Conservation (phyloP, 163 green algal species). For the Coccomyxa subellipsoidea region DNA sequence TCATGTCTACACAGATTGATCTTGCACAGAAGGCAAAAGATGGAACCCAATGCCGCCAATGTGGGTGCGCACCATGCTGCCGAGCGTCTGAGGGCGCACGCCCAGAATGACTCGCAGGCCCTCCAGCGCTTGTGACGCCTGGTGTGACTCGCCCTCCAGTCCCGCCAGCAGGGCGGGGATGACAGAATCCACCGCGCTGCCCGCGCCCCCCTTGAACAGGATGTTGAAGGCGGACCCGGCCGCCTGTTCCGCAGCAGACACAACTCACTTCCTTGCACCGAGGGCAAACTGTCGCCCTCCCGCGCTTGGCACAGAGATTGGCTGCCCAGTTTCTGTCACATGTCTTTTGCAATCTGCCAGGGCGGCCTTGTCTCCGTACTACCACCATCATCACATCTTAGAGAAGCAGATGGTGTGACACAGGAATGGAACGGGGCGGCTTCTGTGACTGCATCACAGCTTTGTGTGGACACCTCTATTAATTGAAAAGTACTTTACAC, state of each 20-base stretch:
- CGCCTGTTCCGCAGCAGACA: conserved; percentile 40
- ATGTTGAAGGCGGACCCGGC: conserved; percentile 80
- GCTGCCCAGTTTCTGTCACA: no score
- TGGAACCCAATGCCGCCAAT: neutral
- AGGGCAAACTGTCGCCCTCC: no score
- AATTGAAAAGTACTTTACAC: no score
- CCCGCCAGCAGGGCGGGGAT: conserved; percentile 72
- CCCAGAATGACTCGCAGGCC: conserved; percentile 82
- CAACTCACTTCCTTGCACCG: no score
- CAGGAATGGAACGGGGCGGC: no score
- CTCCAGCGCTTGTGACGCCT: conserved; percentile 63
- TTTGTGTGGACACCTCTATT: no score
- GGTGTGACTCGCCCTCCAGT: conserved; percentile 46
- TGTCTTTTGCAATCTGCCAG: no score
- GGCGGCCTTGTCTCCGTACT: no score
- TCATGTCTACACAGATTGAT: neutral
- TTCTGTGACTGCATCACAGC: no score
- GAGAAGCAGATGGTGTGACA: no score
- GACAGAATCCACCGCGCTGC: conserved; percentile 70
- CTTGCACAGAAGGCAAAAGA: neutral
- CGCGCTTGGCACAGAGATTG: no score
- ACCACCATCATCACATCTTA: no score
- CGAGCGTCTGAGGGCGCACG: conserved; percentile 67
- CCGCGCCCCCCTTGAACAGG: conserved; percentile 76
- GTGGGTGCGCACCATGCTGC: conserved; percentile 49